Conservation (phyloP, 2,329 filamentous ascomycete genomes). For the Verticillium tricorpus region DNA sequence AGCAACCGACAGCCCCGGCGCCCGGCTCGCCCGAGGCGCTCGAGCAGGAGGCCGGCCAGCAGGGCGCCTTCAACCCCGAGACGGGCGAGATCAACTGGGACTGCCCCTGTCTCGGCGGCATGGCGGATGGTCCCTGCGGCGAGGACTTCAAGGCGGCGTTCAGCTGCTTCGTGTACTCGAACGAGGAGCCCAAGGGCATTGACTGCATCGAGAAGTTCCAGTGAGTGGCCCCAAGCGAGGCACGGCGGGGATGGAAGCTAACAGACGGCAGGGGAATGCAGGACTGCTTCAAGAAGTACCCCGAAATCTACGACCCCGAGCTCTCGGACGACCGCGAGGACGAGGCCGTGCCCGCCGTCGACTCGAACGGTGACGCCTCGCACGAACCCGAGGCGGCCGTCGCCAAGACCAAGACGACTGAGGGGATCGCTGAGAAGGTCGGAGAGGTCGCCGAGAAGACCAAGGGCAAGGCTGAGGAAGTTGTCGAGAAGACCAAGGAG, state of each 20-base stretch:
- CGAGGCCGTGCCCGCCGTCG: slow-evolving; percentile 22
- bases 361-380: slow-evolving; percentile 9
- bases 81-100: slow-evolving; percentile 99
- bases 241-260: slow-evolving; percentile 16
- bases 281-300: slow-evolving; percentile 89
- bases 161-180: slow-evolving; percentile 96
- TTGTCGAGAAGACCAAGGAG: slow-evolving; percentile 6
- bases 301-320: slow-evolving; percentile 88
- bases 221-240: slow-evolving; percentile 45
- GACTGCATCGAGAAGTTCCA: slow-evolving; percentile 98
- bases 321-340: slow-evolving; percentile 68
- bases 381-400: neutral
- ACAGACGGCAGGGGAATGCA: slow-evolving; percentile 75
- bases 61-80: slow-evolving; percentile 96
- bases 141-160: slow-evolving; percentile 94
- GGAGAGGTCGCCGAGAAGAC: slow-evolving; percentile 3
- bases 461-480: slow-evolving; percentile 6
- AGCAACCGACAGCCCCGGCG: slow-evolving; percentile 10
- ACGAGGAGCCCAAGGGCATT: slow-evolving; percentile 93
- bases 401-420: slow-evolving; percentile 3
- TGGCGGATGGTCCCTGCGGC: slow-evolving; percentile 94
- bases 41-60: slow-evolving; percentile 76
- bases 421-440: slow-evolving; percentile 1
- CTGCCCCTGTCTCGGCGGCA: slow-evolving; percentile 93
- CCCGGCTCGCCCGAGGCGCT: slow-evolving; percentile 46